phyloP scores from a whole-genome alignment of 257 asterid species.

The Forsythia suspensa region DNA sequence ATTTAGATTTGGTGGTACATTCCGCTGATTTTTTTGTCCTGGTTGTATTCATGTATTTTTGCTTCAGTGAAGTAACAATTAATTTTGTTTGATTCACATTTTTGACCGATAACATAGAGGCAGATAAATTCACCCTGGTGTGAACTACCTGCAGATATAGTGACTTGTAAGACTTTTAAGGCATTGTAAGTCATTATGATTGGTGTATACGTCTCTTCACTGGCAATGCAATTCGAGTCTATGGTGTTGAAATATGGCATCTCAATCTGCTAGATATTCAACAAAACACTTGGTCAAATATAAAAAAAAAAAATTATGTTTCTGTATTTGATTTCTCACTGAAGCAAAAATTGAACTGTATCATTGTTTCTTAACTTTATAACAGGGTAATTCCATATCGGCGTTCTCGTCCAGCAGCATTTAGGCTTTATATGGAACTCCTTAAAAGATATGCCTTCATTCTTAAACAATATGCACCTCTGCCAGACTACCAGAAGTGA shows the following conservation, averaged over 20 bases:
- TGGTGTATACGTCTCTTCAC: background rate
- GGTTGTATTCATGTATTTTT: background rate
- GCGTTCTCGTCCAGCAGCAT: constrained; percentile 77
- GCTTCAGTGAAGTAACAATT: background rate
- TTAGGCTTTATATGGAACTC: constrained; percentile 90
- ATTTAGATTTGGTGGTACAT: background rate
- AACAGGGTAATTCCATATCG: constrained; percentile 82
- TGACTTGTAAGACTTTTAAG: background rate
- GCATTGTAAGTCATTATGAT: background rate
- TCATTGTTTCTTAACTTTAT: constrained; percentile 15
- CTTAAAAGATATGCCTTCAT: constrained; percentile 63
- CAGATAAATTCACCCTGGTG: background rate
- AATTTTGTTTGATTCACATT: background rate
- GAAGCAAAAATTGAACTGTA: background rate
- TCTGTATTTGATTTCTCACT: background rate
- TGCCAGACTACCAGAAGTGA: constrained; percentile 75
- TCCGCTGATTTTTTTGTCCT: background rate
- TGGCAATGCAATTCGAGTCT: background rate
- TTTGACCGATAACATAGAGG: background rate
- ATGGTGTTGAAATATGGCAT: background rate
- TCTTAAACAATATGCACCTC: constrained; percentile 48
- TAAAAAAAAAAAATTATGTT: background rate
- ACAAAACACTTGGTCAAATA: background rate
- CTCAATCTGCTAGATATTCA: background rate
- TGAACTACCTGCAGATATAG: background rate